Base-by-base conservation (phyloP, 1,284 basidiomycete genomes). In the Puccinia brachypodii region DNA sequence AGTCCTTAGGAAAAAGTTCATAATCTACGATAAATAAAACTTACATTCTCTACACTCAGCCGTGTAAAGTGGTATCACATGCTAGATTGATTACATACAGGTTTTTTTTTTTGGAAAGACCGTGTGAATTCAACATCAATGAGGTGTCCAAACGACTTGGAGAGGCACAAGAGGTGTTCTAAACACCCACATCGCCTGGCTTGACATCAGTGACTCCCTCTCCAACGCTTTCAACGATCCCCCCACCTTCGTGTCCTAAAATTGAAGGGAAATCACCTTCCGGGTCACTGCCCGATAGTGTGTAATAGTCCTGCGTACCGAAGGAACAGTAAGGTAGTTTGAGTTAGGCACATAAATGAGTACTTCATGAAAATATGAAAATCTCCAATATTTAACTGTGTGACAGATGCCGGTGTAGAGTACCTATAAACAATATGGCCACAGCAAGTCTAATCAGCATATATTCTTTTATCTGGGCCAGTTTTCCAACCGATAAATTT, bases 251-350 rank as follows among this genome's bases (percentile, higher is more conserved):
- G 84, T 88, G 88, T 2, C 88, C 88, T 82, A 98, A 91, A 85
- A 99, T 95, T 84, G 94, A 92, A 64, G 97, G 96, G 90, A 98
- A 99, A 58, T 92, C 88, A 82, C 97, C 97, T 91, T 99, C 96
- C 56, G 96, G 92, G 87, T 99, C 96, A 87, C 93, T 93, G 83
- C 97, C 96, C 85, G 94, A 96, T 86, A 96, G 92, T 82, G 95
- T 96, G 89, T 96, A 98, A 87, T 94, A 94, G 86, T 98, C 96
- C 85, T 85, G 69, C 8, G n/a, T 11, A 44, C 36, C 40, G 28
- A 28, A n/a, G 40, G 31, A 31, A 28, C 19, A 82, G 28, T 76
- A 60, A 76, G n/a, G 22, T 74, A 22, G 22, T 36, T 56, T 31
- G 16, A 53, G 60, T 44, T 36, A 22, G 4, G 31, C 22, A 25